phyloP scores from a whole-genome alignment of 148 eudicot genomes.

The Vaccinium vitisidaea region DNA sequence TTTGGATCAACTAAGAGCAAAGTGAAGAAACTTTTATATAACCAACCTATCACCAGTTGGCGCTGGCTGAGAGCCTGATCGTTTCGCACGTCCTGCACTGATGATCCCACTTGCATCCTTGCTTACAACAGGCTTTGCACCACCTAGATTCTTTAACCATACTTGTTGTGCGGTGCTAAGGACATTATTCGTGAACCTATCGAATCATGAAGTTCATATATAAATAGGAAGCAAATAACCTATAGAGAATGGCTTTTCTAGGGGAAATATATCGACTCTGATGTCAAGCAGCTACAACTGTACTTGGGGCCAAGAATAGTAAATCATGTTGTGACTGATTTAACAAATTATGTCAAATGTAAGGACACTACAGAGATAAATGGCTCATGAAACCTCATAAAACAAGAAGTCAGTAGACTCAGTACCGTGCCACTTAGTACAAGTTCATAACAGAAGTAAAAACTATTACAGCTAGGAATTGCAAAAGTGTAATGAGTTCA shows the following conservation, averaged over 20 bases:
- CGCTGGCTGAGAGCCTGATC: conserved; percentile 54
- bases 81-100: conserved; percentile 90
- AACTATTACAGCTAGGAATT: background rate
- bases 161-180: conserved; percentile 98
- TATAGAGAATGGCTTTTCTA: background rate
- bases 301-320: background rate
- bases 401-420: background rate
- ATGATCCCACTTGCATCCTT: conserved; percentile 81
- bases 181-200: conserved; percentile 92
- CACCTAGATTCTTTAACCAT: conserved; percentile 85
- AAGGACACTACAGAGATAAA: background rate
- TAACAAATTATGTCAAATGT: background rate
- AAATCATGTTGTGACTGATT: background rate
- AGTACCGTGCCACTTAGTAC: background rate
- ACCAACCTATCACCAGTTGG: conserved; percentile 75
- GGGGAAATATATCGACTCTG: background rate
- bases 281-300: background rate
- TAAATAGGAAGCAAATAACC: background rate
- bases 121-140: conserved; percentile 81
- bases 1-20: conserved; percentile 8
- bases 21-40: conserved; percentile 1
- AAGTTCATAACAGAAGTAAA: background rate
- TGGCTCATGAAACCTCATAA: background rate
- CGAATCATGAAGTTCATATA: conserved; percentile 5
- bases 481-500: background rate